phyloP scores from a whole-genome alignment of 1,284 basidiomycete species.

The Cutaneotrichosporon sp. region DNA sequence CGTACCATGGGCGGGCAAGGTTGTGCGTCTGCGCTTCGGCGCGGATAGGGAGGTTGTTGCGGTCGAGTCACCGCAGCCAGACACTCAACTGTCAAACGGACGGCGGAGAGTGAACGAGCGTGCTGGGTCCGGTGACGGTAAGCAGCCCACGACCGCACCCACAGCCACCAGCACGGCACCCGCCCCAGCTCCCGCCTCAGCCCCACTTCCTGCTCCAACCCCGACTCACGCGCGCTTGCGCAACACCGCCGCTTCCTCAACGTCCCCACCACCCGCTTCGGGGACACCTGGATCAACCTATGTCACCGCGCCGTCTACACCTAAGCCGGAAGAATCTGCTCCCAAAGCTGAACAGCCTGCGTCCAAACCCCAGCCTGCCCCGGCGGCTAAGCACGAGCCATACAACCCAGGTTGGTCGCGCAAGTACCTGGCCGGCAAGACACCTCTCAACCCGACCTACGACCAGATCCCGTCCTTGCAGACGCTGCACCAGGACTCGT shows the following conservation, averaged over 20 bases:
- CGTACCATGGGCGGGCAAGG: constrained; percentile 29
- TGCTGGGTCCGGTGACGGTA: too few species aligned
- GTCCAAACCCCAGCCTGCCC: neutral
- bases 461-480: constrained; percentile 47
- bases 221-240: too few species aligned
- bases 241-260: too few species aligned
- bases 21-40: constrained; percentile 32
- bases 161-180: neutral
- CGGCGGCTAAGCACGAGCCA: constrained; percentile 6
- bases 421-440: constrained; percentile 49
- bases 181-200: neutral
- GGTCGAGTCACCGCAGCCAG: constrained; percentile 7
- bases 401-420: constrained; percentile 49
- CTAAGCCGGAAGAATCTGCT: too few species aligned
- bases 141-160: neutral
- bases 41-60: constrained; percentile 33
- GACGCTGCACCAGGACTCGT: constrained; percentile 46
- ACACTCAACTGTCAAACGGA: too few species aligned
- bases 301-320: too few species aligned
- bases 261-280: too few species aligned
- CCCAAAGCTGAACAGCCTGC: neutral
- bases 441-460: constrained; percentile 50
- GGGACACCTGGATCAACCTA: too few species aligned
- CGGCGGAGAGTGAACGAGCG: too few species aligned
- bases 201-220: too few species aligned